Evolutionary conservation across 2,329 filamentous ascomycete species (phyloP).

Genomic region (Capronia coronata): DNA sequence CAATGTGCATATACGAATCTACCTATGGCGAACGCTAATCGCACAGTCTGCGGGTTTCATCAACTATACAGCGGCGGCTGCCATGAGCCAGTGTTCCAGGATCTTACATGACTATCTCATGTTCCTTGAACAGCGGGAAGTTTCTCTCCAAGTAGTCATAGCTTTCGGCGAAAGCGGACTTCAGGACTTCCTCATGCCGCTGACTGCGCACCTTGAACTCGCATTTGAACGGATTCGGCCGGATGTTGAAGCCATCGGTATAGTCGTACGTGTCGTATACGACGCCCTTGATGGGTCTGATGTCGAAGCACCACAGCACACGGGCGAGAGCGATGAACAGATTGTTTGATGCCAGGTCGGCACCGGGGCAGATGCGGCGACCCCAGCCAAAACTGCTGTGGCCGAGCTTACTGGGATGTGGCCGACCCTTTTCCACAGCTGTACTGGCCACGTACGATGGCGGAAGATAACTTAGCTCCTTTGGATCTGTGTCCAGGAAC

Average conservation of each 20-base stretch:
- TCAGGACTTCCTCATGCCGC: slow-evolving; percentile 10
- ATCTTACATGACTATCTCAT: slow-evolving; percentile 20
- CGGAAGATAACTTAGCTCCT: slow-evolving; percentile 48
- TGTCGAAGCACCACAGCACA: slow-evolving; percentile 52
- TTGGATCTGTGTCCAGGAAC: slow-evolving; percentile 47
- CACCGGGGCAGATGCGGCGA: slow-evolving; percentile 28
- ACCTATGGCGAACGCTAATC: background rate
- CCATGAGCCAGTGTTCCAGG: background rate
- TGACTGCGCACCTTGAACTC: slow-evolving; percentile 18
- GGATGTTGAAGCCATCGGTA: slow-evolving; percentile 22
- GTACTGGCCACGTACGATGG: slow-evolving; percentile 46
- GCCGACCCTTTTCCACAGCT: slow-evolving; percentile 34
- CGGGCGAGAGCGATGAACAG: slow-evolving; percentile 52
- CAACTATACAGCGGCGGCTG: background rate
- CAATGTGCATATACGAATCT: background rate
- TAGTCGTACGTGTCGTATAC: slow-evolving; percentile 24
- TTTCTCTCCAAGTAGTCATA: slow-evolving; percentile 11
- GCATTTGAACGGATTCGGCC: slow-evolving; percentile 19
- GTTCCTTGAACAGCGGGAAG: slow-evolving; percentile 24
- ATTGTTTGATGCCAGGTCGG: slow-evolving; percentile 29
- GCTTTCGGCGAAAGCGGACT: slow-evolving; percentile 10
- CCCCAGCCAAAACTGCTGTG: slow-evolving; percentile 28
- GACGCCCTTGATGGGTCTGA: slow-evolving; percentile 28
- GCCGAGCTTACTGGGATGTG: slow-evolving; percentile 25
- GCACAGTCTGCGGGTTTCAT: background rate